Conservation (phyloP, 2,329 filamentous ascomycete genomes). For the Geosmithia flava region DNA sequence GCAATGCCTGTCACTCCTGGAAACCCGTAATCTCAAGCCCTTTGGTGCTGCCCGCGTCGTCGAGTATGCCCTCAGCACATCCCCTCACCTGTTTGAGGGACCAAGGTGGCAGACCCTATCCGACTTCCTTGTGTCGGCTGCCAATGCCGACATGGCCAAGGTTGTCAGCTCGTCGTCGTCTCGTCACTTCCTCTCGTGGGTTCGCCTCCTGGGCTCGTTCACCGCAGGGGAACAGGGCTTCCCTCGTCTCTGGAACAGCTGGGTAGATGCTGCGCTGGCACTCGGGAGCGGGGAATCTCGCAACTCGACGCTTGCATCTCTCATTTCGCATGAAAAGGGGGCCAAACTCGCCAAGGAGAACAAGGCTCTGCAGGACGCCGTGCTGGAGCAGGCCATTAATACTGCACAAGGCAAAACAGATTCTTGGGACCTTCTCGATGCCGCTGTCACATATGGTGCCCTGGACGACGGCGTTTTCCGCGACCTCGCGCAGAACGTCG, state of each 20-base stretch:
- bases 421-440: constrained; percentile 34
- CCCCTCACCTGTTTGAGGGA: constrained; percentile 26
- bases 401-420: constrained; percentile 9
- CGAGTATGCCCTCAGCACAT: constrained; percentile 21
- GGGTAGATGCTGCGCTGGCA: constrained; percentile 27
- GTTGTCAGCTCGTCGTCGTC: constrained; percentile 60
- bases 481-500: constrained; percentile 20
- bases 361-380: constrained; percentile 30
- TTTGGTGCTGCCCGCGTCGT: constrained; percentile 40
- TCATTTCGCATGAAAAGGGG: constrained; percentile 33
- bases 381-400: constrained; percentile 27
- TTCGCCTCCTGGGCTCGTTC: constrained; percentile 42
- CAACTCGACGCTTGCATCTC: constrained; percentile 22
- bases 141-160: constrained; percentile 38
- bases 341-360: constrained; percentile 23
- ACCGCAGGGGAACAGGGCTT: not conserved
- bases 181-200: constrained; percentile 49
- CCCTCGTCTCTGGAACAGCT: constrained; percentile 27
- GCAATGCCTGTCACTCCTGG: constrained; percentile 28
- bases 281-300: constrained; percentile 10
- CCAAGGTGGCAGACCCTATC: constrained; percentile 21
- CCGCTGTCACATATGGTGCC: constrained; percentile 28
- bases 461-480: constrained; percentile 21
- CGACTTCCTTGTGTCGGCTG: constrained; percentile 32
- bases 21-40: constrained; percentile 41